A percentile compares a stretch with the other conserved stretches of the same genome.
Conservation (phyloP, 352 stramenopile species). For the Phytophthora sojae region DNA sequence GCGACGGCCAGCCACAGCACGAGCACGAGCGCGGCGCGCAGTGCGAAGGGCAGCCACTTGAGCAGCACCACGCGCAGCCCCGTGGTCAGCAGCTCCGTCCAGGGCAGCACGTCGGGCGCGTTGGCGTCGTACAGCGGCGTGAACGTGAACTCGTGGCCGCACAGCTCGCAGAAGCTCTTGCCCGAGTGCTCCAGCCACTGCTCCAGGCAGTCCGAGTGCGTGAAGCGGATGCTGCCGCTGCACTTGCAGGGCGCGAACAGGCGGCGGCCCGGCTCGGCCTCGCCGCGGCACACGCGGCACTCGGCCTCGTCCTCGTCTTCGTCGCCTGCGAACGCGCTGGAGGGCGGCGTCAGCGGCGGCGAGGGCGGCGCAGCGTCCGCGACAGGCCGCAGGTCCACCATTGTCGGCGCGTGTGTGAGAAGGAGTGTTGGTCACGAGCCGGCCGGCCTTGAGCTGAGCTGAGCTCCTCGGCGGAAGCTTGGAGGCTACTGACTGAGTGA, state of each 20-base stretch:
- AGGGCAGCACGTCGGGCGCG: conserved; percentile 89
- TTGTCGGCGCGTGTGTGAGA: not conserved
- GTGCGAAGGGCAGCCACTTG: conserved; percentile 90
- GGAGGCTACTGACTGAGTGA: not conserved
- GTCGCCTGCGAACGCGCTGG: conserved; percentile 9
- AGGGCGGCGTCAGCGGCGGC: not conserved
- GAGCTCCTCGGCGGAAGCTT: not conserved
- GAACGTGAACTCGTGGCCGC: conserved; percentile 93
- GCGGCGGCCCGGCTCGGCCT: conserved; percentile 79
- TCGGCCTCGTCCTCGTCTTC: conserved; percentile 88
- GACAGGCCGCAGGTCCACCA: conserved; percentile 16
- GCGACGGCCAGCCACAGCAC: conserved; percentile 90
- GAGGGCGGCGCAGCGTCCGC: not conserved
- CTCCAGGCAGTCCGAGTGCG: conserved; percentile 95
- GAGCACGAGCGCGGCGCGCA: conserved; percentile 79
- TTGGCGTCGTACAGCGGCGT: conserved; percentile 91
- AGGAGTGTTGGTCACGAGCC: not conserved
- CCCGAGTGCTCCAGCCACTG: conserved; percentile 94
- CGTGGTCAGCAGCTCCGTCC: conserved; percentile 87
- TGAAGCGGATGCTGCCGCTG: conserved; percentile 94
- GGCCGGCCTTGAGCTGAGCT: no score
- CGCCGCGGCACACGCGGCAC: conserved; percentile 94
- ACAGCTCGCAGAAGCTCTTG: conserved; percentile 95
- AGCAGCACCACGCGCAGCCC: conserved; percentile 78
- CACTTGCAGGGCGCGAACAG: conserved; percentile 94